A percentile compares a stretch with the other conserved stretches of the same genome.
phyloP scores from a whole-genome alignment of 176 grass and related monocot species.

The Cenchrus americanus region DNA sequence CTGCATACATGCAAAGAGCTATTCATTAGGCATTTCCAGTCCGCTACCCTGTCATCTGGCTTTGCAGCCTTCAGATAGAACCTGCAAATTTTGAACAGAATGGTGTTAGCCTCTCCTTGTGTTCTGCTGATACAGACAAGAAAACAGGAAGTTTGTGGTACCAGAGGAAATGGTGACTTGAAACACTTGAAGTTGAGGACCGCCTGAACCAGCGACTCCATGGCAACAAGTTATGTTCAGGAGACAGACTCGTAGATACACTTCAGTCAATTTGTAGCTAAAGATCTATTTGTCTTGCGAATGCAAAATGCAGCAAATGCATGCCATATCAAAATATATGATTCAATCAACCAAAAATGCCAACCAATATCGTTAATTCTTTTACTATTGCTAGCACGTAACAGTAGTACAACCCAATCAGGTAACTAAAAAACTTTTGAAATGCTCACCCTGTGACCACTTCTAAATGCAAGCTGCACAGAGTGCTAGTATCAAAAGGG shows the following conservation, averaged over 20 bases:
- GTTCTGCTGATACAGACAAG: neutral
- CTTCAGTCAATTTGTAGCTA: constrained; percentile 1
- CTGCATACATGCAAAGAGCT: constrained; percentile 50
- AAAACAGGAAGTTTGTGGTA: constrained; percentile 22
- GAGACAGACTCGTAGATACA: constrained; percentile 4
- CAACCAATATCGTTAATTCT: neutral
- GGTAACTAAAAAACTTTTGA: constrained; percentile 13
- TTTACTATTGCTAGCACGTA: neutral
- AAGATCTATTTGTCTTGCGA: constrained; percentile 6
- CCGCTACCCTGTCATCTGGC: constrained; percentile 58
- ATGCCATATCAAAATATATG: constrained; percentile 15
- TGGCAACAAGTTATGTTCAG: constrained; percentile 51
- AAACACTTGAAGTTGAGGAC: constrained; percentile 88
- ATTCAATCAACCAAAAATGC: neutral
- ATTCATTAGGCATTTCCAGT: constrained; percentile 39
- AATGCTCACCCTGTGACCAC: neutral
- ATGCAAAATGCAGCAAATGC: neutral
- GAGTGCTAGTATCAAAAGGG: neutral
- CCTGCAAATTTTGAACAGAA: constrained; percentile 46
- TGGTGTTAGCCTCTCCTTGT: constrained; percentile 14
- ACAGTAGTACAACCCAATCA: neutral
- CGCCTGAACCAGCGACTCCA: constrained; percentile 96
- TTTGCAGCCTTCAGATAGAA: constrained; percentile 94
- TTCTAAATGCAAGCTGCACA: constrained; percentile 13
- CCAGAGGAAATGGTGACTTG: constrained; percentile 86